Evolutionary conservation across 352 stramenopile genomes (phyloP).

Genomic region (Pythium sp.): DNA sequence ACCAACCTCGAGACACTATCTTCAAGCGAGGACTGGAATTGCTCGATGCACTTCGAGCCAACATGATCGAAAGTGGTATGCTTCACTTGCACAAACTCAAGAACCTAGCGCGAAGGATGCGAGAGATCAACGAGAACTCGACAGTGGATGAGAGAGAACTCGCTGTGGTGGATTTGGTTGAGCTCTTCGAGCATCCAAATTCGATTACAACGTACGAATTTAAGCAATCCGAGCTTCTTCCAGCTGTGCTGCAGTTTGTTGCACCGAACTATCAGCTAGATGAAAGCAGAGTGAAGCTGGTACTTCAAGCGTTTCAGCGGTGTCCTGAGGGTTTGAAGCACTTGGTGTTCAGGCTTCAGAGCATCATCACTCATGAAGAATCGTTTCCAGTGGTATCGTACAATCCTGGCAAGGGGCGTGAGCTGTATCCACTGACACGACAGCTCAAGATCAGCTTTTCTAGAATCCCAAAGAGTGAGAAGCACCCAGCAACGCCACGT

Average conservation of each 20-base stretch:
- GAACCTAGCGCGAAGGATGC: slow-evolving; percentile 65
- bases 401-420: slow-evolving; percentile 59
- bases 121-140: slow-evolving; percentile 30
- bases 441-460: slow-evolving; percentile 59
- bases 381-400: slow-evolving; percentile 59
- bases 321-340: slow-evolving; percentile 50
- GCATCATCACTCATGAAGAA: slow-evolving; percentile 76
- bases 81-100: slow-evolving; percentile 72
- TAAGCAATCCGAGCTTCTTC: slow-evolving; percentile 74
- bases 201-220: slow-evolving; percentile 85
- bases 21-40: slow-evolving; percentile 51
- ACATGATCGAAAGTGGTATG: slow-evolving; percentile 77
- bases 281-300: slow-evolving; percentile 26
- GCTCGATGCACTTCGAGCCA: slow-evolving; percentile 50
- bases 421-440: slow-evolving; percentile 73
- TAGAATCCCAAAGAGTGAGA: neutral
- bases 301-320: slow-evolving; percentile 49
- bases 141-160: slow-evolving; percentile 39
- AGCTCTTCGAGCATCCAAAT: slow-evolving; percentile 72
- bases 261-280: slow-evolving; percentile 32
- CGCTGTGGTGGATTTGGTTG: slow-evolving; percentile 64
- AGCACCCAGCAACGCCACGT: neutral
- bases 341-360: slow-evolving; percentile 60
- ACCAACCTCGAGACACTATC: slow-evolving; percentile 35
- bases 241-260: slow-evolving; percentile 57